Base-by-base conservation (phyloP, 2,329 filamentous ascomycete species). In the Aspergillus pseudoglaucus region DNA sequence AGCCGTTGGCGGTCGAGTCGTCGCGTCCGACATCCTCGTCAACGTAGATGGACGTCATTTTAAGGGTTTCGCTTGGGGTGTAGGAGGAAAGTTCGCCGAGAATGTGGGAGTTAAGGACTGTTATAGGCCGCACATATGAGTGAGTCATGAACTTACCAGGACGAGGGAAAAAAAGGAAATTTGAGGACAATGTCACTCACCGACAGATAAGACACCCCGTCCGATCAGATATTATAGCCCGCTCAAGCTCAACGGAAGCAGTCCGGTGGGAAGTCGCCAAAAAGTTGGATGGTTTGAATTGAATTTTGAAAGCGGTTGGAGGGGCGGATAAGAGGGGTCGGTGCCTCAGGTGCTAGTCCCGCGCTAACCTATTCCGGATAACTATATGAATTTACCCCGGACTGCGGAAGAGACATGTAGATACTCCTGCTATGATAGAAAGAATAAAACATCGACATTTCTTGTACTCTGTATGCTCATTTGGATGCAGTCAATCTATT, bases 11-110 rank as follows among this genome's bases (percentile, higher is more conserved):
- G 57, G 80, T 66, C 48, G 70, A 69, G 61, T 86, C 82, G 71
- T 93, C 90, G 59, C 78, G 74, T 60, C 90, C 90, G 57, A 77
- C 77, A 59, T 89, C 86, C 64, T 89, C 86, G 75, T 95, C 89
- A 64, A 95, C 79, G 73, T 90, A 89, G 67, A 87, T 74, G 56
- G 50, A 73, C 37, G 61, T 59, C 69, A 70, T 72, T 45, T 46
- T 51, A 45, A 35, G 32, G 18, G 38, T 38, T 45, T 45, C 54
- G 47, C 47, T 39, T 45, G 41, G 22, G 30, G 40, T 32, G 32
- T 20, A 18, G 37, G 41, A 42, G 30, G 37, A 14, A 17, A 20
- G 15, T 17, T 30, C 10, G 10, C 25, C 10, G 25, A 12, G 17
- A 18, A 18, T 6, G 37, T 18, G 9, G 37, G 8, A 39, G 37